phyloP scores from a whole-genome alignment of 257 asterid species.

The Nicotiana noctiflora region DNA sequence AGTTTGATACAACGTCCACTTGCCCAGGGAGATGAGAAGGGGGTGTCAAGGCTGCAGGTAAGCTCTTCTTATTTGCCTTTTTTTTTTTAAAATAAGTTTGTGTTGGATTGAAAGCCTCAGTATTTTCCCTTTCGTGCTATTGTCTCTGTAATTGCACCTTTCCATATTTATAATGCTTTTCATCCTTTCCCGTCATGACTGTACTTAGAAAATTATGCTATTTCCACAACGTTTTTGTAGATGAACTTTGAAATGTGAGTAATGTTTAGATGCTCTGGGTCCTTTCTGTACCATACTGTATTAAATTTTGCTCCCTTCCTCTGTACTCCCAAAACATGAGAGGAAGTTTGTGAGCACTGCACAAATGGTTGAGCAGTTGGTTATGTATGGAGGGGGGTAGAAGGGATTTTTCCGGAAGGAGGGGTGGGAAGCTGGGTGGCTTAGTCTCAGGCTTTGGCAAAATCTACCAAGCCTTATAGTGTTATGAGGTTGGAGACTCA shows the following conservation, averaged over 20 bases:
- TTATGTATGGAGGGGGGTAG: neutral
- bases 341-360: neutral
- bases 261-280: neutral
- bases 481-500: neutral
- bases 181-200: neutral
- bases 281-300: neutral
- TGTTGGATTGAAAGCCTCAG: neutral
- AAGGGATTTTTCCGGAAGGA: neutral
- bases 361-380: neutral
- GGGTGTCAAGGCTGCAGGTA: constrained; percentile 72
- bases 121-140: neutral
- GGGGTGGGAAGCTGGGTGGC: neutral
- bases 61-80: neutral
- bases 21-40: constrained; percentile 61
- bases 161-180: neutral
- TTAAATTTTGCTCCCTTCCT: neutral
- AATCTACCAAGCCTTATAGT: neutral
- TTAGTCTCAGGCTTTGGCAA: neutral
- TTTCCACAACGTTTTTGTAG: neutral
- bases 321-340: neutral
- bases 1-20: constrained; percentile 71
- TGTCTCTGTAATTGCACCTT: neutral
- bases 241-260: neutral
- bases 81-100: neutral
- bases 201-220: neutral